These are phyloP conservation scores for Komagataella pastoris DNA, from an alignment of 805 yeast species.

Conservation along the genomic window DNA sequence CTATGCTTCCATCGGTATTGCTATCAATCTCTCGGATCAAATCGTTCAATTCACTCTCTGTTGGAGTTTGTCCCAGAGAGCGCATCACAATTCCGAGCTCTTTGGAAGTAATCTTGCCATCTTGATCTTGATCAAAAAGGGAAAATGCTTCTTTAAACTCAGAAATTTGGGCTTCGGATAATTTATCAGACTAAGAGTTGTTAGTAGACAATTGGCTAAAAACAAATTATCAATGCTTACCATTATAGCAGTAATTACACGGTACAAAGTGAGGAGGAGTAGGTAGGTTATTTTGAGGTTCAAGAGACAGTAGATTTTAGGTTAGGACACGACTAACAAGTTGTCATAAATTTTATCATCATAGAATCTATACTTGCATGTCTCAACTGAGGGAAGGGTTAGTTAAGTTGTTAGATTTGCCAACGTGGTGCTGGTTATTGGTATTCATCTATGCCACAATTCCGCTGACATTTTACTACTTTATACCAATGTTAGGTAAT, in stretches of 20 bases:
- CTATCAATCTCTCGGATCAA: constrained; percentile 95
- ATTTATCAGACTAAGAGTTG: constrained; percentile 19
- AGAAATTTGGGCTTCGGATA: constrained; percentile 91
- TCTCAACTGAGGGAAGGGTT: constrained; percentile 6
- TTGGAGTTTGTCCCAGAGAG: constrained; percentile 95
- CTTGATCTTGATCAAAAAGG: constrained; percentile 91
- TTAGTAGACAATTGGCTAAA: background rate
- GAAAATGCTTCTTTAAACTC: constrained; percentile 98
- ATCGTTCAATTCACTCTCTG: constrained; percentile 91
- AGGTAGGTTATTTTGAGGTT: background rate
- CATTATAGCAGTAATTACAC: background rate
- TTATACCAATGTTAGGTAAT: constrained; percentile 22
- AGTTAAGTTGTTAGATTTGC: constrained; percentile 10
- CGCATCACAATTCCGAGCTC: constrained; percentile 98
- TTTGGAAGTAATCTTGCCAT: constrained; percentile 90
- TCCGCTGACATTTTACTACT: constrained; percentile 27
- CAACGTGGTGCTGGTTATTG: constrained; percentile 29
- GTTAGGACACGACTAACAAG: background rate
- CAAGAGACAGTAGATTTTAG: background rate
- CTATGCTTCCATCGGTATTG: constrained; percentile 85
- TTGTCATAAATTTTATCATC: background rate
- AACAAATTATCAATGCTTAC: background rate
- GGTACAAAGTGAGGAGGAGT: background rate
- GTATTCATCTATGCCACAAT: constrained; percentile 29
- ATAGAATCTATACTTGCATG: constrained; percentile 2